Percentiles rank a stretch among this genome's conserved stretches.
Conservation (phyloP, 1,284 basidiomycete species). For the Stygiomarasmius scandens region DNA sequence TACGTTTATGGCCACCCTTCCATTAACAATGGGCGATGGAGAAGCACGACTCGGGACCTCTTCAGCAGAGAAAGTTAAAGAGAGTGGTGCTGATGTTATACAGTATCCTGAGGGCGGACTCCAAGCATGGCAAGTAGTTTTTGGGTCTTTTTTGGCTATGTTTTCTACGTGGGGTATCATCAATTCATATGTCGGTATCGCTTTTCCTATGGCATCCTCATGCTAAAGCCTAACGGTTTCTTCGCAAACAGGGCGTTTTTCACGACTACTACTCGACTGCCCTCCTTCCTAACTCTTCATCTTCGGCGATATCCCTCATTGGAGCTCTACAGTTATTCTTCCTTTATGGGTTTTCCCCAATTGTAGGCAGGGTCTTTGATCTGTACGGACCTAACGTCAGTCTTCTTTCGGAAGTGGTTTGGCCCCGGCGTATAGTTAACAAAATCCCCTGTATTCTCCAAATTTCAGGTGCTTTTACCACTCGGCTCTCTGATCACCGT, state of each 20-base stretch:
- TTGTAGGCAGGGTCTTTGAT: conserved; percentile 14
- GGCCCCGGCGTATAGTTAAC: too few relatives aligned
- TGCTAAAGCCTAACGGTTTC: too few relatives aligned
- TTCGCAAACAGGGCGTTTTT: conserved; percentile 37
- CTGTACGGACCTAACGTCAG: conserved; percentile 1
- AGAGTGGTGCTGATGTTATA: not conserved
- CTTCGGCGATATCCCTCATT: conserved; percentile 42
- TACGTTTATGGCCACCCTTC: not conserved
- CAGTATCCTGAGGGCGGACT: conserved; percentile 6
- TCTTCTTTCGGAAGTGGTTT: conserved; percentile 16
- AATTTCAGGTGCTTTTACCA: conserved; percentile 39
- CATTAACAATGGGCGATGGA: not conserved
- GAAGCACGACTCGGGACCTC: not conserved
- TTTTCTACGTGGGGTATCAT: not conserved
- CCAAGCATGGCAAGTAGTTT: conserved; percentile 5
- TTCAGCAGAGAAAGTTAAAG: not conserved
- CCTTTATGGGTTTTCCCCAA: conserved; percentile 32
- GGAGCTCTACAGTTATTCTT: conserved; percentile 43
- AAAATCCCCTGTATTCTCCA: conserved; percentile 23
- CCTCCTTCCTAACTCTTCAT: conserved; percentile 29
- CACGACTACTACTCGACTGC: conserved; percentile 39
- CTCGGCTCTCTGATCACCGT: conserved; percentile 23
- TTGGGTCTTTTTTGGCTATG: not conserved
- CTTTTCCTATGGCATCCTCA: not conserved
- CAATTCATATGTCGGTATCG: not conserved